Evolutionary conservation across 2,329 filamentous ascomycete species (phyloP), one percentile per base, ranked within the genome.

Genomic region (Acrocalymma vagum): DNA sequence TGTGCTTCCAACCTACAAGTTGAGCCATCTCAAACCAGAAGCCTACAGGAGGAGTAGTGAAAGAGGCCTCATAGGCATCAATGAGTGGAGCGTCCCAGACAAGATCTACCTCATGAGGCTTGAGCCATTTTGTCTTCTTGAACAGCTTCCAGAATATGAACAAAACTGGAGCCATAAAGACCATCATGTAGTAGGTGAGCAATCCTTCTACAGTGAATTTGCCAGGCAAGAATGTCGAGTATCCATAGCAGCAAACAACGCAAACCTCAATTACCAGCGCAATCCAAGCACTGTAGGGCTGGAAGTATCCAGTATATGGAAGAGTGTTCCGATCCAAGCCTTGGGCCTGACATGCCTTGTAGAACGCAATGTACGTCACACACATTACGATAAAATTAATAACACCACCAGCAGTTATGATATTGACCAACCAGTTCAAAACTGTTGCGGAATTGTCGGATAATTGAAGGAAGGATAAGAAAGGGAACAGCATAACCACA

Each of bases 401-500:
- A 24, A 64, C 49, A 55, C 88, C 84, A 0, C 85, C 87, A 0
- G 87, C 85, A 8, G 87, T 90, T n/a, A 88, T 77, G 62, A 88
- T 68, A 38, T 81, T 85, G 16, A 88, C 81, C 51, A 90, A 84
- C 86, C 87, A 90, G 37, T 77, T 76, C 43, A 91, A 73, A 1
- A 90, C 88, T n/a, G 84, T 80, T 3, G 85, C 78, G 0, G 83
- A 77, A 35, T 78, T 76, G 42, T 80, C 78, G 11, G 81, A 85
- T n/a, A 91, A 78, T 65, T 90, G 85, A 27, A 91, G 73, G 67
- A 90, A 93, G 3, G 84, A 79, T 5, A 93, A 73, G 3, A 88
- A 73, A 1, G 85, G 79, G 54, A 93, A 82, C 3, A 80, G 64
- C 10, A 88, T 75, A 0, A 88, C 86, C 21, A 84, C 65, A 2